Percentiles rank a stretch among this genome's conserved stretches.
Evolutionary conservation across 2,329 filamentous ascomycete genomes (phyloP).

Genomic region (Alternaria arbusti): DNA sequence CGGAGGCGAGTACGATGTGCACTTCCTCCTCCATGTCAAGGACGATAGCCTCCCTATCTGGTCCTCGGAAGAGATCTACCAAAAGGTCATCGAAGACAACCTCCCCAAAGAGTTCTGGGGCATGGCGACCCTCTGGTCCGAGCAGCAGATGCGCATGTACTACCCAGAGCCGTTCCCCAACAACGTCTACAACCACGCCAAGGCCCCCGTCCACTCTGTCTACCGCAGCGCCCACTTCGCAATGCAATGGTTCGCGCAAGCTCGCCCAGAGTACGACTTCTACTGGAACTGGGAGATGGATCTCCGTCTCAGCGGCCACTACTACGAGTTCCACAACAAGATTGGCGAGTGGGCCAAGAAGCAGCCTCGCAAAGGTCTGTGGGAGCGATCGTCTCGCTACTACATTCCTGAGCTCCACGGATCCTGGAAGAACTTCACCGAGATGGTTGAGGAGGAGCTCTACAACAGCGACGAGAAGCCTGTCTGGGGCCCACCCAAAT

Average conservation of each 20-base stretch:
- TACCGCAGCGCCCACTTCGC: slow-evolving; percentile 70
- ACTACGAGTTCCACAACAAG: slow-evolving; percentile 79
- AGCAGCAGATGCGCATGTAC: slow-evolving; percentile 87
- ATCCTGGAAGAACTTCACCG: slow-evolving; percentile 71
- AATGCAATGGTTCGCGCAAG: slow-evolving; percentile 59
- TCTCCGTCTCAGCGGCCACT: slow-evolving; percentile 77
- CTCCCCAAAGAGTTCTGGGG: slow-evolving; percentile 86
- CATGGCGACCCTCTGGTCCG: slow-evolving; percentile 90
- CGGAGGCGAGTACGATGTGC: slow-evolving; percentile 85
- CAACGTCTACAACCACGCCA: slow-evolving; percentile 68
- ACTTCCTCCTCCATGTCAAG: slow-evolving; percentile 84
- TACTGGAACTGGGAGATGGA: slow-evolving; percentile 94
- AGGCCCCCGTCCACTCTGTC: slow-evolving; percentile 79
- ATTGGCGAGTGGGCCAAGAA: slow-evolving; percentile 68
- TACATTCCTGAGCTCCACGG: slow-evolving; percentile 75
- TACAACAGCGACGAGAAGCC: slow-evolving; percentile 56
- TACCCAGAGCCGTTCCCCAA: slow-evolving; percentile 88
- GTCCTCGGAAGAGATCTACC: slow-evolving; percentile 74
- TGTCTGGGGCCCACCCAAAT: slow-evolving; percentile 68
- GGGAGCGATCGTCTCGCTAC: slow-evolving; percentile 75
- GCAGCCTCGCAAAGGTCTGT: slow-evolving; percentile 74
- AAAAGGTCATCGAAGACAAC: slow-evolving; percentile 68
- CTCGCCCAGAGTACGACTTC: slow-evolving; percentile 59
- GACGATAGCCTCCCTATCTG: slow-evolving; percentile 78
- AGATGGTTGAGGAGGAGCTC: slow-evolving; percentile 66